These are phyloP conservation scores for Choiromyces venosus DNA, from an alignment of 495 filamentous ascomycete genomes.

Conservation along the genomic window DNA sequence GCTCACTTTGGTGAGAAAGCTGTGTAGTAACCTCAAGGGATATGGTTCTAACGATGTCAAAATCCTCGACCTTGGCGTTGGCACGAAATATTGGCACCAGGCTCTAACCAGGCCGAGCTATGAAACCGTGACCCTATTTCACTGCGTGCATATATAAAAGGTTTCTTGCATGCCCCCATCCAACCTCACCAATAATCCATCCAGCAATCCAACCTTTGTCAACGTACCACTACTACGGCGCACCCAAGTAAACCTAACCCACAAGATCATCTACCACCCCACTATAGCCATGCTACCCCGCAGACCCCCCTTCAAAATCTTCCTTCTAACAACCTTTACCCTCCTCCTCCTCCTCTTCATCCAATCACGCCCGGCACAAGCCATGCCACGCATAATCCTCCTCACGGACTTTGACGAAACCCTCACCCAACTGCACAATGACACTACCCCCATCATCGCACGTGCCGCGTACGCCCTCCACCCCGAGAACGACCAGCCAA, in stretches of 20 bases:
- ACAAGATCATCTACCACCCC: neutral
- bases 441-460: slow-evolving; percentile 32
- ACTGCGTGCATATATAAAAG: too few relatives aligned
- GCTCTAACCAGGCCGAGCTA: slow-evolving; percentile 18
- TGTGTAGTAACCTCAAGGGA: neutral
- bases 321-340: neutral
- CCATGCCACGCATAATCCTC: slow-evolving; percentile 21
- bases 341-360: neutral
- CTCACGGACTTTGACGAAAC: slow-evolving; percentile 42
- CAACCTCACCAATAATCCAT: too few relatives aligned
- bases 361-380: neutral
- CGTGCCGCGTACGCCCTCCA: slow-evolving; percentile 21
- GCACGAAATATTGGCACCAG: slow-evolving; percentile 12
- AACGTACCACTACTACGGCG: too few relatives aligned
- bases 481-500: neutral
- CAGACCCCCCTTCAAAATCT: neutral
- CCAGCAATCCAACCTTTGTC: too few relatives aligned
- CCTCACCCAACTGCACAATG: slow-evolving; percentile 24
- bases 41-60: slow-evolving; percentile 9
- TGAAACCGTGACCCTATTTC: neutral
- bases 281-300: neutral
- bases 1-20: neutral
- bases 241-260: too few relatives aligned
- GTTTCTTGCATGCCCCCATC: too few relatives aligned
- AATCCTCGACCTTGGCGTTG: slow-evolving; percentile 19